Percentiles rank a stretch among this genome's conserved stretches.
Evolutionary conservation across 768 basidiomycete genomes (phyloP).

Genomic region (Neoboletus brunneissimus): DNA sequence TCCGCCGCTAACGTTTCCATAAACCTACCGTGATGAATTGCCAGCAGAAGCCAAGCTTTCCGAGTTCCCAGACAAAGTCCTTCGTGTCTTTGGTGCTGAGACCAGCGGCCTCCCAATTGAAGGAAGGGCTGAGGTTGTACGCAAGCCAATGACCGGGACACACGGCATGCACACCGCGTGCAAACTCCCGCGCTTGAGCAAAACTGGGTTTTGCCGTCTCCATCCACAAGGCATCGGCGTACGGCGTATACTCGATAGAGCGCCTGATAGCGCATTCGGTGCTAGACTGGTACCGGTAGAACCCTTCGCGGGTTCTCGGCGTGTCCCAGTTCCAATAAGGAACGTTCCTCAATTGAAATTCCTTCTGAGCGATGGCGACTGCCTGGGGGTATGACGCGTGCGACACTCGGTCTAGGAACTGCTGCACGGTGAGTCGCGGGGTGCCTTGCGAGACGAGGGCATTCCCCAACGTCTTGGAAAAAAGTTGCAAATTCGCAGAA

Average conservation of each 20-base stretch:
- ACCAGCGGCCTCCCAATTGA: constrained; percentile 94
- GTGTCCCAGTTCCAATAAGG: constrained; percentile 97
- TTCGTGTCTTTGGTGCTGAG: constrained; percentile 83
- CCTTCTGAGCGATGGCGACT: constrained; percentile 69
- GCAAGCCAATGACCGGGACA: constrained; percentile 93
- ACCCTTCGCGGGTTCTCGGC: constrained; percentile 93
- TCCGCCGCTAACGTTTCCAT: neutral
- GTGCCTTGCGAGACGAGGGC: constrained; percentile 63
- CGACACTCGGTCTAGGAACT: constrained; percentile 62
- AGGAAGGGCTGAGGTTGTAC: constrained; percentile 93
- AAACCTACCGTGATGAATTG: constrained; percentile 94
- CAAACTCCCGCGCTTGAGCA: constrained; percentile 88
- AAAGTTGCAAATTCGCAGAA: constrained; percentile 76
- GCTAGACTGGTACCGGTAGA: constrained; percentile 95
- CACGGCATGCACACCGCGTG: constrained; percentile 77
- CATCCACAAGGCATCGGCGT: constrained; percentile 93
- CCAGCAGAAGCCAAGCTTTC: constrained; percentile 96
- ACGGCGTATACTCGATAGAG: constrained; percentile 89
- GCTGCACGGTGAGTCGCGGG: constrained; percentile 46
- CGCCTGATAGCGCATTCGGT: constrained; percentile 93
- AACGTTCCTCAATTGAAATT: constrained; percentile 67
- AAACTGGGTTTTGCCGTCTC: constrained; percentile 95
- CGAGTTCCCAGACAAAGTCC: constrained; percentile 87
- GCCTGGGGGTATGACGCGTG: constrained; percentile 70
- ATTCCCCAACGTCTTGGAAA: constrained; percentile 65